phyloP scores from a whole-genome alignment of 371 early-diverging fungal species.

The Lichtheimia hyalospora region DNA sequence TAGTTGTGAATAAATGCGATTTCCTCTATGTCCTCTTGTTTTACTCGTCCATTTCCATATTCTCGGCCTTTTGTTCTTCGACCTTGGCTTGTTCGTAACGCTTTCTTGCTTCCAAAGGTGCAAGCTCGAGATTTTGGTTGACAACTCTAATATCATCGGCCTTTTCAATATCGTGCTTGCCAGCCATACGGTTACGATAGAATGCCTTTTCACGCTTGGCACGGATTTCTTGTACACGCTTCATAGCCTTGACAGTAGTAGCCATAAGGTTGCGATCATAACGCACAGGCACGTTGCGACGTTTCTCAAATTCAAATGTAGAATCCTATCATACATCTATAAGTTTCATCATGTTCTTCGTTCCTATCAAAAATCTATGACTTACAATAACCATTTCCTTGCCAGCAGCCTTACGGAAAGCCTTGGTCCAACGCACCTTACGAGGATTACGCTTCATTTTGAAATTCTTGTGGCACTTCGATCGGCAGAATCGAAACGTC shows the following conservation, averaged over 20 bases:
- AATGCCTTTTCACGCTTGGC: constrained; percentile 90
- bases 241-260: constrained; percentile 95
- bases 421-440: constrained; percentile 99
- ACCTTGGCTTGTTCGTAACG: constrained; percentile 62
- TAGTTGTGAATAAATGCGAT: too few species aligned
- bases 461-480: constrained; percentile 99
- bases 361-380: constrained; percentile 7
- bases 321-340: constrained; percentile 64
- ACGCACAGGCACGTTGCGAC: constrained; percentile 94
- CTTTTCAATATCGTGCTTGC: constrained; percentile 77
- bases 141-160: constrained; percentile 74
- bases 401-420: constrained; percentile 95
- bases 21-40: background rate
- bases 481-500: constrained; percentile 97
- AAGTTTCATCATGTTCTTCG: too few species aligned
- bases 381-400: constrained; percentile 98
- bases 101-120: constrained; percentile 65
- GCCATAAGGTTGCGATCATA: constrained; percentile 96
- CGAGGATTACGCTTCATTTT: constrained; percentile 99
- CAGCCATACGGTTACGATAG: constrained; percentile 84
- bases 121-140: constrained; percentile 85
- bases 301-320: constrained; percentile 97
- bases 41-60: constrained; percentile 61
- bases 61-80: constrained; percentile 46
- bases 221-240: constrained; percentile 92